phyloP scores from a whole-genome alignment of 1,139 yeast species.

The Zygosaccharomyces sapae region DNA sequence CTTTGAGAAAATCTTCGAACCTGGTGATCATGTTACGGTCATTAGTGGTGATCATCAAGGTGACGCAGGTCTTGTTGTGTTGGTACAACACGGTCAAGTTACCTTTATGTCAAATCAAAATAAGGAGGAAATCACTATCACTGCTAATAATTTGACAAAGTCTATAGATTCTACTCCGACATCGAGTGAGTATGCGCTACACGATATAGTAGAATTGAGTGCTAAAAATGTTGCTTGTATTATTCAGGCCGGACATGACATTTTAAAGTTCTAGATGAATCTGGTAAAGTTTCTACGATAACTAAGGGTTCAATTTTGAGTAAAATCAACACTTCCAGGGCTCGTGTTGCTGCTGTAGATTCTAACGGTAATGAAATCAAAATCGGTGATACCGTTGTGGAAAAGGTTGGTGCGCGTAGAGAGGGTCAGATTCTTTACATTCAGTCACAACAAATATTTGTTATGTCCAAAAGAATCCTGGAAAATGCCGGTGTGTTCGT shows the following conservation, averaged over 20 bases:
- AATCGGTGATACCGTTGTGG: slow-evolving; percentile 89
- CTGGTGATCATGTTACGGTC: slow-evolving; percentile 97
- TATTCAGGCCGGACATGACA: slow-evolving; percentile 81
- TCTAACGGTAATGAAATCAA: slow-evolving; percentile 76
- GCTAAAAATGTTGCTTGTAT: slow-evolving; percentile 87
- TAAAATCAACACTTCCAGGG: slow-evolving; percentile 57
- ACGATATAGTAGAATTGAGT: slow-evolving; percentile 84
- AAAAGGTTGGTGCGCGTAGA: slow-evolving; percentile 70
- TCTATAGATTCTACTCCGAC: slow-evolving; percentile 69
- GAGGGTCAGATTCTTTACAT: slow-evolving; percentile 87
- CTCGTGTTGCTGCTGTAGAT: slow-evolving; percentile 84
- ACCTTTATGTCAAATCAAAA: slow-evolving; percentile 88
- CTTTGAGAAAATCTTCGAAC: slow-evolving; percentile 75
- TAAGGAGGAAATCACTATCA: slow-evolving; percentile 80
- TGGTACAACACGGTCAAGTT: slow-evolving; percentile 77
- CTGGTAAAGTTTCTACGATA: slow-evolving; percentile 69
- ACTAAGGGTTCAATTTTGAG: slow-evolving; percentile 78
- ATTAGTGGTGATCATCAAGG: slow-evolving; percentile 87
- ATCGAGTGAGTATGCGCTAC: slow-evolving; percentile 75
- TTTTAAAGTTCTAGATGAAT: slow-evolving; percentile 76
- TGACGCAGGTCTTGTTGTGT: slow-evolving; percentile 91
- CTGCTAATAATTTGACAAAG: slow-evolving; percentile 79
- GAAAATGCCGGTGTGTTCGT: slow-evolving; percentile 94
- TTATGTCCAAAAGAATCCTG: slow-evolving; percentile 69
- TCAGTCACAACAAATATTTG: slow-evolving; percentile 71